Conservation (phyloP, 352 stramenopile genomes). For the Globisporangium cederbergense region DNA sequence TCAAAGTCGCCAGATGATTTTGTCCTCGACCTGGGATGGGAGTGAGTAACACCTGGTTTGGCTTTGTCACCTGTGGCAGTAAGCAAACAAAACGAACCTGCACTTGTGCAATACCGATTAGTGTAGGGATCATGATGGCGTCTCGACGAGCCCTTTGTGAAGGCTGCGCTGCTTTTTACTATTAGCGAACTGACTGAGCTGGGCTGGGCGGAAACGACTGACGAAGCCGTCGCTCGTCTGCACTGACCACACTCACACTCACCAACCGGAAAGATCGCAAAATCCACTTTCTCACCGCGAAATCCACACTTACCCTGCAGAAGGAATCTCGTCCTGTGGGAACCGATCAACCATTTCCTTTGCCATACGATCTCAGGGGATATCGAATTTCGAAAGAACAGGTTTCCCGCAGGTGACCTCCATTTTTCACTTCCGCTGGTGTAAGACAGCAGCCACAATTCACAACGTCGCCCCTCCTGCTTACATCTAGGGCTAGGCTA, state of each 20-base stretch:
- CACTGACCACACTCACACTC: background rate
- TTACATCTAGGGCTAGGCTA: background rate
- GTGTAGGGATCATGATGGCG: background rate
- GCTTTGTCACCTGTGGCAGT: background rate
- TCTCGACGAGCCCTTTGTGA: background rate
- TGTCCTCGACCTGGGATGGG: background rate
- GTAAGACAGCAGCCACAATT: background rate
- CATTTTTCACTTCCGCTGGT: background rate
- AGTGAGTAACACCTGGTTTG: background rate
- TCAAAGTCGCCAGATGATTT: background rate
- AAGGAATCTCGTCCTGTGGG: conserved; percentile 3
- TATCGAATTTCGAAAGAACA: background rate
- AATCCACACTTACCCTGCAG: conserved; percentile 1
- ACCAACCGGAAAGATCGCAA: conserved; percentile 5
- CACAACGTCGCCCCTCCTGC: background rate
- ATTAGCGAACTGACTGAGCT: background rate
- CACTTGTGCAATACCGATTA: background rate
- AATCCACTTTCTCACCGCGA: conserved; percentile 1
- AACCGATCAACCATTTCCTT: background rate
- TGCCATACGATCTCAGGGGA: background rate
- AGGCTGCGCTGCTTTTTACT: too few species aligned
- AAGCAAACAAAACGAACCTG: background rate
- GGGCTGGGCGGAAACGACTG: background rate
- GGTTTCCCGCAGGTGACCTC: background rate
- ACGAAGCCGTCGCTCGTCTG: background rate